Base-by-base conservation (phyloP, 1,139 yeast genomes). In the Magnusiomyces tetraspermus region DNA sequence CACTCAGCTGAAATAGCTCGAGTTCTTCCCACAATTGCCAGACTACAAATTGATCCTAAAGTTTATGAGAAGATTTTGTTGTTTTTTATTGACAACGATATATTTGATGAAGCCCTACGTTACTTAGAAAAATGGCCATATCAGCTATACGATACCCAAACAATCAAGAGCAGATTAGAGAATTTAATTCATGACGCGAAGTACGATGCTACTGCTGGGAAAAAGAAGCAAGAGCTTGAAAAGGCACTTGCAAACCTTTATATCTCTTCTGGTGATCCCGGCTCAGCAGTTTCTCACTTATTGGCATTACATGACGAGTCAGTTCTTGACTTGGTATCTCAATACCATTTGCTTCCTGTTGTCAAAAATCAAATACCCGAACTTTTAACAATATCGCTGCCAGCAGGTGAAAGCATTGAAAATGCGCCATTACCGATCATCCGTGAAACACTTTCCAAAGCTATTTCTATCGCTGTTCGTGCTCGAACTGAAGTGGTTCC, bases 401-500 rank as follows among this genome's bases (percentile, higher is more conserved):
- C 66, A 1, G 55, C 64, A 0, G 61, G 63, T 5, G 72, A 74
- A 22, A 74, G 68, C 22, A 53, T 76, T 1, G 53, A 62, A 2
- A 65, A 66, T 1, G 66, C 75, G 3, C 75, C 85, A 0, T 63
- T 82, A 1, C 71, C 69, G 0, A 68, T 71, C 6, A 61, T 84
- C 1, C 67, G 73, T 24, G 63, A 64, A 0, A 67, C 67, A 40
- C 63, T 85, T 8, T 53, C 60, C 1, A 76, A 75, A 19, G 71
- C 83, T 0, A 71, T 88, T 10, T 67, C 74, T 1, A 71, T 85
- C 10, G 71, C 89, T 28, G 84, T 84, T 1, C 79, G 76, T 8
- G 79, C 80, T 46, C 71, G 89, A 42, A 85, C 82, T 59, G 89
- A 85, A 60, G 69, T 88, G 1, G 58, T 74, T 0, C 82, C 95